Evolutionary conservation across 257 asterid species (phyloP).

Genomic region (Nemophila menziesii): DNA sequence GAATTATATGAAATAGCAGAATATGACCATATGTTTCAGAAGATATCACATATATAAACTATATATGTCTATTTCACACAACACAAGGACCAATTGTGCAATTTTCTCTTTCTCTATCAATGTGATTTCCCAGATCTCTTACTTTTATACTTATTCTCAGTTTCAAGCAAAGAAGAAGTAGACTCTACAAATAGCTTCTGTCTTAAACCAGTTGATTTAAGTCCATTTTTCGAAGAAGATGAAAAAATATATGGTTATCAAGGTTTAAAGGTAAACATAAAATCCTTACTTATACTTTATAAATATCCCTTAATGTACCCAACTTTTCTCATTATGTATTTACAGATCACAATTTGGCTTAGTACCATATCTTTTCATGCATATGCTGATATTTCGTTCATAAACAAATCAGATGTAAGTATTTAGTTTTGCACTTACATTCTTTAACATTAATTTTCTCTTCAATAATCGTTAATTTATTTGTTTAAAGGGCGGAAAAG

Average conservation of each 20-base stretch:
- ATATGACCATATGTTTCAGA: too few relatives aligned
- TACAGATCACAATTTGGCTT: slow-evolving; percentile 83
- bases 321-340: slow-evolving; percentile 13
- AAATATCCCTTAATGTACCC: slow-evolving; percentile 1
- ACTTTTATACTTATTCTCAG: slow-evolving; percentile 17
- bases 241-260: slow-evolving; percentile 76
- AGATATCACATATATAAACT: too few relatives aligned
- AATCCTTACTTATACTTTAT: too few relatives aligned
- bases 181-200: slow-evolving; percentile 46
- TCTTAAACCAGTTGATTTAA: slow-evolving; percentile 67
- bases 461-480: slow-evolving; percentile 15
- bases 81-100: too few relatives aligned
- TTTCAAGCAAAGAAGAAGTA: slow-evolving; percentile 63
- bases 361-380: slow-evolving; percentile 78
- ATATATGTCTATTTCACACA: too few relatives aligned
- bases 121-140: not conserved
- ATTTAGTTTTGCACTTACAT: slow-evolving; percentile 4
- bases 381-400: slow-evolving; percentile 71
- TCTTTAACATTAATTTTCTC: not conserved
- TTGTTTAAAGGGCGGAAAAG: slow-evolving; percentile 72
- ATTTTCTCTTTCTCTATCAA: not conserved
- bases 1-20: too few relatives aligned
- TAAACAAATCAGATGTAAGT: slow-evolving; percentile 76
- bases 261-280: slow-evolving; percentile 85
- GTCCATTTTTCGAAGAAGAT: slow-evolving; percentile 60